These are phyloP conservation scores for Populus hybrid DNA, from an alignment of 441 rosid species.

Conservation along the genomic window DNA sequence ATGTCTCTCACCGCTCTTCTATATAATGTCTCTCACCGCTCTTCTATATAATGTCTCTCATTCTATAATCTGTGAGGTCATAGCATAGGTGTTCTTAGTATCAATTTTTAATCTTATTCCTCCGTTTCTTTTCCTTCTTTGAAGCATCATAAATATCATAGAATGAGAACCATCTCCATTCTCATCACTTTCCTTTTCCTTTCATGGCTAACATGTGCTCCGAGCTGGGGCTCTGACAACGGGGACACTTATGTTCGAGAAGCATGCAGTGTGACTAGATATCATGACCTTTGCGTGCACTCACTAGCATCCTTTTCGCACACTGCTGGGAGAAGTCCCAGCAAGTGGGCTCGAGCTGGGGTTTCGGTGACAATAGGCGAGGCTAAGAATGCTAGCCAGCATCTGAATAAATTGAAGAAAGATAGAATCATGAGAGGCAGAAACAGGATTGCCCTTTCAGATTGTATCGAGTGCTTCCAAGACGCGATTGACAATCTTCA, in stretches of 20 bases:
- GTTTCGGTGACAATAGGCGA: conserved; percentile 66
- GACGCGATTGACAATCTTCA: conserved; percentile 63
- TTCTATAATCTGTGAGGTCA: background rate
- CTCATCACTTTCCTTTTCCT: conserved; percentile 22
- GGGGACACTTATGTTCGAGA: conserved; percentile 42
- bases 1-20: background rate
- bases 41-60: background rate
- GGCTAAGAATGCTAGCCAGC: conserved; percentile 37
- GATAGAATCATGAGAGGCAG: conserved; percentile 30
- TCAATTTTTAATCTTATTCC: background rate
- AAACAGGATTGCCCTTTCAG: conserved; percentile 49
- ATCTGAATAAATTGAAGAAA: conserved; percentile 36
- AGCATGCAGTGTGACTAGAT: conserved; percentile 81
- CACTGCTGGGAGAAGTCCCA: conserved; percentile 54
- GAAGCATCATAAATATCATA: background rate
- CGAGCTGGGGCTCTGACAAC: conserved; percentile 1
- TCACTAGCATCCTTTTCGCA: conserved; percentile 60
- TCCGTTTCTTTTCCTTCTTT: background rate
- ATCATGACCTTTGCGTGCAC: conserved; percentile 51
- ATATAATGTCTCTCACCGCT: background rate
- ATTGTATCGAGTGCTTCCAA: conserved; percentile 61
- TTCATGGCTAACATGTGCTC: conserved; percentile 9
- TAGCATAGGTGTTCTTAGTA: background rate
- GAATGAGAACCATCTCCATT: conserved; percentile 11
- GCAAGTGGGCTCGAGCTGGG: conserved; percentile 86